Conservation (phyloP, 129 eudicot genomes). For the Gnaphalium uliginosum region DNA sequence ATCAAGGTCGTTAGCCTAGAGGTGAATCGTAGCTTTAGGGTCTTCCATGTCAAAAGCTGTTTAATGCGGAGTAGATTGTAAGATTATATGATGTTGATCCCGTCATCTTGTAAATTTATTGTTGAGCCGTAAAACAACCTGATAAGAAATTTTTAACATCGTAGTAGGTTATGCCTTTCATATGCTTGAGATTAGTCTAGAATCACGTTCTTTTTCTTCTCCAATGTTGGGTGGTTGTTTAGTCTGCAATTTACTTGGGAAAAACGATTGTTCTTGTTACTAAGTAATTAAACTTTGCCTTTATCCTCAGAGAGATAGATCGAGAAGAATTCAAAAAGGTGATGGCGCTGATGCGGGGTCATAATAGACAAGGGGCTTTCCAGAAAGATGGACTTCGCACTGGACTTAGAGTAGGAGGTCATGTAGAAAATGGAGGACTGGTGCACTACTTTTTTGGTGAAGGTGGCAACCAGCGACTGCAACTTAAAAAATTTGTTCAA, state of each 20-base stretch:
- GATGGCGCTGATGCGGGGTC: conserved; percentile 80
- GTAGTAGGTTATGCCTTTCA: background rate
- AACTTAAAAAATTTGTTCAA: conserved; percentile 58
- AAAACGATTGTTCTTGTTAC: background rate
- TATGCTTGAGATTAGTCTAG: background rate
- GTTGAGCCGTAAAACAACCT: background rate
- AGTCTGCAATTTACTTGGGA: background rate
- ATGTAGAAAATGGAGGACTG: conserved; percentile 71
- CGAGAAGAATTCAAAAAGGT: conserved; percentile 76
- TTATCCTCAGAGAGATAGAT: conserved; percentile 57
- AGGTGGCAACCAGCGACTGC: conserved; percentile 54
- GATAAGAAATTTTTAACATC: background rate
- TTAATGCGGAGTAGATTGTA: background rate
- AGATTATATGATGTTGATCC: background rate
- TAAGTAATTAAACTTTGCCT: background rate
- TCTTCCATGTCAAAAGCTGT: background rate
- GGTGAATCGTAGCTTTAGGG: conserved; percentile 1
- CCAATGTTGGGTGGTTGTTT: background rate
- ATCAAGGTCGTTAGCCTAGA: background rate
- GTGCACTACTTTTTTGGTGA: conserved; percentile 75
- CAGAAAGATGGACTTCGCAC: conserved; percentile 64
- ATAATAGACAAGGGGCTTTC: conserved; percentile 75
- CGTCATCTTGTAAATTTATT: no score
- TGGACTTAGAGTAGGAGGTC: conserved; percentile 49
- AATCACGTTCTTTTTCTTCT: background rate